phyloP scores from a whole-genome alignment of 352 stramenopile species.

The Phytophthora idaei region DNA sequence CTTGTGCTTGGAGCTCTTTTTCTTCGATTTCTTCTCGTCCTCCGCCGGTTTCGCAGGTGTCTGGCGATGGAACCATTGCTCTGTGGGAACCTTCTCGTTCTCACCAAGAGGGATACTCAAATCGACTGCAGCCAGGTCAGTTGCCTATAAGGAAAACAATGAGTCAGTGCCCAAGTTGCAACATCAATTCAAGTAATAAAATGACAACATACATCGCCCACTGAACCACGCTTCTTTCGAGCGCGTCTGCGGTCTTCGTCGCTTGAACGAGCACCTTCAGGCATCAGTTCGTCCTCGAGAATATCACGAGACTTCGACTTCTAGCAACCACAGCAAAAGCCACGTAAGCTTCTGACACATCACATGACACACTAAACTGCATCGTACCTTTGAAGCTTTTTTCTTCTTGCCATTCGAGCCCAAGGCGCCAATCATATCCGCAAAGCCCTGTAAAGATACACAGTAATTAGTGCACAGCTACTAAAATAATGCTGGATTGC shows the following conservation, averaged over 20 bases:
- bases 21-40: slow-evolving; percentile 77
- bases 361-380: not conserved
- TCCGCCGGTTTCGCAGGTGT: slow-evolving; percentile 38
- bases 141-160: slow-evolving; percentile 42
- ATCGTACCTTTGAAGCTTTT: slow-evolving; percentile 61
- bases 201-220: slow-evolving; percentile 40
- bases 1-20: slow-evolving; percentile 56
- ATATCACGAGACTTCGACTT: slow-evolving; percentile 60
- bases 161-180: not conserved
- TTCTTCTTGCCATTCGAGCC: slow-evolving; percentile 77
- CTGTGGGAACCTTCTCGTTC: slow-evolving; percentile 78
- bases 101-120: slow-evolving; percentile 77
- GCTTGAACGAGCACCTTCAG: slow-evolving; percentile 70
- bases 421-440: slow-evolving; percentile 82
- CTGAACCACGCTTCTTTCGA: slow-evolving; percentile 52
- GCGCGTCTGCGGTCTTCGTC: slow-evolving; percentile 65
- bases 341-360: not conserved
- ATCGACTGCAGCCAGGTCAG: slow-evolving; percentile 76
- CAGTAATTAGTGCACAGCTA: slow-evolving; percentile 3
- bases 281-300: slow-evolving; percentile 81
- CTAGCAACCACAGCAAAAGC: slow-evolving; percentile 11
- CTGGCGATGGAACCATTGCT: slow-evolving; percentile 81
- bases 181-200: not conserved
- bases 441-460: slow-evolving; percentile 55
- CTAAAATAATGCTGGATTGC: not conserved